phyloP scores from a whole-genome alignment of 257 asterid genomes.

The Fraxinus pennsylvanica region DNA sequence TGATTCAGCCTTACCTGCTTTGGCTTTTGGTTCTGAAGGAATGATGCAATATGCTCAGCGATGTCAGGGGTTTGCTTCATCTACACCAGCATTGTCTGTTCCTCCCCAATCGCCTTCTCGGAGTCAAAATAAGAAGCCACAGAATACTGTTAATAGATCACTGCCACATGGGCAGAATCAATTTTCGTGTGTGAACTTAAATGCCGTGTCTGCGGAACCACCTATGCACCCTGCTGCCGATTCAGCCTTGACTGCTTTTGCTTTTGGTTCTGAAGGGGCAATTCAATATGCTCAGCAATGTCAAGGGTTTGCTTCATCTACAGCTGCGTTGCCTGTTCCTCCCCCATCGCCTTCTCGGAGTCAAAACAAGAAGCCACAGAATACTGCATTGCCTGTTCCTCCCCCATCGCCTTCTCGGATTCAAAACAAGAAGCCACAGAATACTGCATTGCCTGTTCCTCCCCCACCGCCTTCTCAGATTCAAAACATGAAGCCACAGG shows the following conservation, averaged over 20 bases:
- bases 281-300: conserved; percentile 37
- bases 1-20: neutral
- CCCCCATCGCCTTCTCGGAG: conserved; percentile 22
- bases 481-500: conserved; percentile 26
- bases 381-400: conserved; percentile 11
- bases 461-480: conserved; percentile 20
- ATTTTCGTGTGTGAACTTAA: conserved; percentile 13
- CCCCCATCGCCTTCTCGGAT: conserved; percentile 22
- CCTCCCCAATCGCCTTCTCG: conserved; percentile 20
- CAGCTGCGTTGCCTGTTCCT: conserved; percentile 9
- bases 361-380: conserved; percentile 25
- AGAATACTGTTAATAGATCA: conserved; percentile 24
- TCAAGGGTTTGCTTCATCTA: conserved; percentile 22
- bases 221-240: neutral
- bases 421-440: conserved; percentile 24
- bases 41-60: conserved; percentile 36
- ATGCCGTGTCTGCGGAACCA: conserved; percentile 13
- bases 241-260: neutral
- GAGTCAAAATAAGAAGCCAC: conserved; percentile 22
- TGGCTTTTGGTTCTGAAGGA: neutral
- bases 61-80: conserved; percentile 24
- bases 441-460: conserved; percentile 11
- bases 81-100: conserved; percentile 9
- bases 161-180: conserved; percentile 28
- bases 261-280: conserved; percentile 8